Conservation (phyloP, 768 basidiomycete genomes). For the Mrakia gelida region DNA sequence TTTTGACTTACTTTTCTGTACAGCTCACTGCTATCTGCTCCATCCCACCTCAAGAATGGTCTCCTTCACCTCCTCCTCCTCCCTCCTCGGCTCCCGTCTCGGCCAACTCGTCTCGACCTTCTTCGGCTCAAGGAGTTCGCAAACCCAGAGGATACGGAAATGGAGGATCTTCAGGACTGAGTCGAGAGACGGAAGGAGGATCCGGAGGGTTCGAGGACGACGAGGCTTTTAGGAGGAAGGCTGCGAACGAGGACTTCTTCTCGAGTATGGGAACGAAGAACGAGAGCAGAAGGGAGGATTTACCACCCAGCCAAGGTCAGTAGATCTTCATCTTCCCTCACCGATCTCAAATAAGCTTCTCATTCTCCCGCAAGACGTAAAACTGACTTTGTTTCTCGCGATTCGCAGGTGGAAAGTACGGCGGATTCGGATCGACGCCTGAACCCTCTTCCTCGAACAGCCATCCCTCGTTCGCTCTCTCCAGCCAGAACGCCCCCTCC, state of each 20-base stretch:
- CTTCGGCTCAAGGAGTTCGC: slow-evolving; percentile 75
- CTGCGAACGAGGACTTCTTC: slow-evolving; percentile 84
- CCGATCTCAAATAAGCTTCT: too few species aligned
- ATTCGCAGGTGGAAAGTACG: slow-evolving; percentile 62
- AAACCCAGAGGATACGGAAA: slow-evolving; percentile 71
- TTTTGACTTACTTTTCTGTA: slow-evolving; percentile 21
- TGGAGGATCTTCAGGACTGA: slow-evolving; percentile 38
- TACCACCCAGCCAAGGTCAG: slow-evolving; percentile 82
- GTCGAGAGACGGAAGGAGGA: not conserved
- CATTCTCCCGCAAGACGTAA: too few species aligned
- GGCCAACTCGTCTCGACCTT: slow-evolving; percentile 56
- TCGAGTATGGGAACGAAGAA: slow-evolving; percentile 77
- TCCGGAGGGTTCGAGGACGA: slow-evolving; percentile 29
- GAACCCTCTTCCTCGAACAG: not conserved
- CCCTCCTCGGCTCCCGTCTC: slow-evolving; percentile 35
- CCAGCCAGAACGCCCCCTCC: not conserved
- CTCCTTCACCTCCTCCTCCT: slow-evolving; percentile 66
- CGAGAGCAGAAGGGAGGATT: slow-evolving; percentile 64
- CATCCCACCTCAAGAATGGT: slow-evolving; percentile 67
- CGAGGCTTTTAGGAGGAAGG: slow-evolving; percentile 55
- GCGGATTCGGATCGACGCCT: slow-evolving; percentile 49
- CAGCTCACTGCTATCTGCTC: slow-evolving; percentile 72
- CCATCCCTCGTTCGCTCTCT: slow-evolving; percentile 9
- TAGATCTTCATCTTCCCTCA: not conserved
- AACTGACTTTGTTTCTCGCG: not conserved